A percentile compares a stretch with the other conserved stretches of the same genome.
These are phyloP conservation scores for Phytophthora megakarya DNA, from an alignment of 352 stramenopile genomes.

Conservation along the genomic window DNA sequence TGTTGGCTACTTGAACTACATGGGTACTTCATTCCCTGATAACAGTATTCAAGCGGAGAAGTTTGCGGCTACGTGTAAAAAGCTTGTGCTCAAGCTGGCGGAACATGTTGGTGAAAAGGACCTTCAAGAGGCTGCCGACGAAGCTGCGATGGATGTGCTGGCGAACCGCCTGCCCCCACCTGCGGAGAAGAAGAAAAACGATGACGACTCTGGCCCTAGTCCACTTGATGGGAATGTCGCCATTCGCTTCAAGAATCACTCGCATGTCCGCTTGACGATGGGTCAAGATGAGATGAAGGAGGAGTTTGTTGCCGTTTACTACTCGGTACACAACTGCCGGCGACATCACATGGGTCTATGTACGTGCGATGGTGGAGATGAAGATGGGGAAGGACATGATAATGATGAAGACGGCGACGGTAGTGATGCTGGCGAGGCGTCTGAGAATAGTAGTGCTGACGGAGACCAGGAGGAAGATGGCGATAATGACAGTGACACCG, in stretches of 20 bases:
- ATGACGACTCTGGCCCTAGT: slow-evolving; percentile 36
- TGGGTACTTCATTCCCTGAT: slow-evolving; percentile 68
- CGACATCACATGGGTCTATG: slow-evolving; percentile 86
- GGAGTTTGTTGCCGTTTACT: slow-evolving; percentile 68
- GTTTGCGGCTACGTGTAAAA: slow-evolving; percentile 56
- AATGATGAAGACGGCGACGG: slow-evolving; percentile 35
- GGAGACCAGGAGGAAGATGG: slow-evolving; percentile 40
- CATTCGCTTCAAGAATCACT: slow-evolving; percentile 74
- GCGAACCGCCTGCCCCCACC: slow-evolving; percentile 72
- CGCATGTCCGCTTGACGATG: slow-evolving; percentile 69
- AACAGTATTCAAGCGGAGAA: slow-evolving; percentile 47
- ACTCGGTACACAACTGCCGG: slow-evolving; percentile 78
- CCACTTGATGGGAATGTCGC: slow-evolving; percentile 49
- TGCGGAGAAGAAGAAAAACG: slow-evolving; percentile 8
- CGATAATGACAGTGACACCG: slow-evolving; percentile 37
- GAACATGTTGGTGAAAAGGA: slow-evolving; percentile 52
- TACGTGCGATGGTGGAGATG: slow-evolving; percentile 50
- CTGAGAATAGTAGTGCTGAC: slow-evolving; percentile 28
- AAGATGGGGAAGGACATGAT: slow-evolving; percentile 29
- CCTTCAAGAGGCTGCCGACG: slow-evolving; percentile 73
- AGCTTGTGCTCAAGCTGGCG: slow-evolving; percentile 57
- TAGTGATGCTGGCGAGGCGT: slow-evolving; percentile 29
- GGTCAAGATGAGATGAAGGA: slow-evolving; percentile 65
- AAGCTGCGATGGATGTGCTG: slow-evolving; percentile 76
- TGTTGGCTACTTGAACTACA: slow-evolving; percentile 70